Conservation (phyloP, 139 green algal species). For the Micromonas pusilla region DNA sequence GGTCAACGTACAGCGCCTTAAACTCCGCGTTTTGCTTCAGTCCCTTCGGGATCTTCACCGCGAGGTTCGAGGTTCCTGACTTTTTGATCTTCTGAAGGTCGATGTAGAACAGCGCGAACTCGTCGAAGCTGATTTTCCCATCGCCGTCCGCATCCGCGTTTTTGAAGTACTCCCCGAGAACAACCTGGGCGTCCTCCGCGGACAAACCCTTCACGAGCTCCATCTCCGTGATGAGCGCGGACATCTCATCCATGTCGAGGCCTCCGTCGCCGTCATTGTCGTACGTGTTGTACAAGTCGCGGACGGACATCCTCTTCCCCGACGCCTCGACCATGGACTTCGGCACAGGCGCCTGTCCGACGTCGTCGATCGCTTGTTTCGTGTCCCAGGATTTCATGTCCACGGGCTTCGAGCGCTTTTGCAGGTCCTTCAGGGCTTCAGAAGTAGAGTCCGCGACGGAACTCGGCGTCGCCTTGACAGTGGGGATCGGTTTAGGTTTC, state of each 20-base stretch:
- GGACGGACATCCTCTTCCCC: background rate
- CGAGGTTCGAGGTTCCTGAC: too few species aligned
- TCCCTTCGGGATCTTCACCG: too few species aligned
- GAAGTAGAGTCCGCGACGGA: too few species aligned
- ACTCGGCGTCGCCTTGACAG: too few species aligned
- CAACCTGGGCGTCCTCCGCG: background rate
- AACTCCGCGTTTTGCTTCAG: too few species aligned
- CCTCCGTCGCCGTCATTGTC: background rate
- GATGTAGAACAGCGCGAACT: background rate
- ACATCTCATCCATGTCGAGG: background rate
- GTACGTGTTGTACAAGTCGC: background rate
- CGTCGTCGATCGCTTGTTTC: background rate
- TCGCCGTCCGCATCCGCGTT: background rate
- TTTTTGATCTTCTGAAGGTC: background rate
- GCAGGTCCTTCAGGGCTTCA: background rate
- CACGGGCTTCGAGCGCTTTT: background rate
- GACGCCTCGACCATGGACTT: background rate
- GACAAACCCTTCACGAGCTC: background rate
- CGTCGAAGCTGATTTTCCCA: background rate
- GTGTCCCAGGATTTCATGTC: background rate
- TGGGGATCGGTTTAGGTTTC: too few species aligned
- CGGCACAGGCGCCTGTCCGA: background rate
- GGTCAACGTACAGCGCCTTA: too few species aligned
- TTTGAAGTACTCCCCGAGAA: background rate
- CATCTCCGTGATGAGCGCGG: background rate